These are phyloP conservation scores for Alternaria sp. DNA, from an alignment of 2,329 filamentous ascomycete genomes.

Conservation along the genomic window DNA sequence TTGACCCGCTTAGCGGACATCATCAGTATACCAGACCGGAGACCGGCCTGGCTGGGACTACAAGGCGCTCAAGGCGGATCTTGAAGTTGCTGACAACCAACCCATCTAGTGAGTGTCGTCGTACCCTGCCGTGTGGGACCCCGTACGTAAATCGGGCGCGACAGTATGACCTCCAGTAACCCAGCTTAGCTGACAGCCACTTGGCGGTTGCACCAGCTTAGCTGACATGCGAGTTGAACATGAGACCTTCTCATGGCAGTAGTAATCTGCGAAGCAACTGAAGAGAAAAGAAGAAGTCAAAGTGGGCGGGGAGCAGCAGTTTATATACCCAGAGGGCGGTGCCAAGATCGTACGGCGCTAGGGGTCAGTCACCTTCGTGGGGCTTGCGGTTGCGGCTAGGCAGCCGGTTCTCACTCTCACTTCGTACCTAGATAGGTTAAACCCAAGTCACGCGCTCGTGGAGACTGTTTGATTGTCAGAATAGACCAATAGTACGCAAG, in stretches of 20 bases:
- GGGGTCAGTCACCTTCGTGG: not conserved
- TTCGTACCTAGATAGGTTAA: not conserved
- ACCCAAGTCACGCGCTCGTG: not conserved
- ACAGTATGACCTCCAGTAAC: not conserved
- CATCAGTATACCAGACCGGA: not conserved
- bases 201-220: not conserved
- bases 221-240: not conserved
- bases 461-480: not conserved
- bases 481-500: not conserved
- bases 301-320: not conserved
- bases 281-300: not conserved
- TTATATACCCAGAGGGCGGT: not conserved
- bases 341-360: not conserved
- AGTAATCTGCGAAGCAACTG: not conserved
- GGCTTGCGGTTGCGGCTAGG: not conserved
- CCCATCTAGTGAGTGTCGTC: not conserved
- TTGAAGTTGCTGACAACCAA: not conserved
- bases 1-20: not conserved
- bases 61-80: not conserved
- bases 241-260: not conserved
- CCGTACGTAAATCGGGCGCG: not conserved
- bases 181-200: not conserved
- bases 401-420: not conserved
- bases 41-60: not conserved
- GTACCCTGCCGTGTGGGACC: not conserved